Conservation (phyloP, 1,139 yeast genomes). For the Yamadazyma dushanensis region DNA sequence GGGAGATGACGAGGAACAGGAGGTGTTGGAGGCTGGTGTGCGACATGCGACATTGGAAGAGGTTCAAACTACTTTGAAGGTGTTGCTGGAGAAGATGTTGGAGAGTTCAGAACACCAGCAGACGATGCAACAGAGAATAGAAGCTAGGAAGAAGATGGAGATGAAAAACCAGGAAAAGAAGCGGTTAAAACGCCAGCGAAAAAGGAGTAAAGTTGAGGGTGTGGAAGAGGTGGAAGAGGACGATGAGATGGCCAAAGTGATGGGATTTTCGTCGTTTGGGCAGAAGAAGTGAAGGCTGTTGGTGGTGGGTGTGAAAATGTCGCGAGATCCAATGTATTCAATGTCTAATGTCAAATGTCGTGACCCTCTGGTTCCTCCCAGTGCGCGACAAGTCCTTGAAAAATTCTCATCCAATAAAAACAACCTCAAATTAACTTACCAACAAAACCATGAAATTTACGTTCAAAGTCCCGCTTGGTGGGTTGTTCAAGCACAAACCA, state of each 20-base stretch:
- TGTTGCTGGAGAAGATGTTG: constrained; percentile 24
- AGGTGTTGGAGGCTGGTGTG: constrained; percentile 31
- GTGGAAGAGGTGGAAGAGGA: not conserved
- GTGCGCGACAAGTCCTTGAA: not conserved
- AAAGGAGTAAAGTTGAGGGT: constrained; percentile 7
- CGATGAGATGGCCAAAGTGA: constrained; percentile 34
- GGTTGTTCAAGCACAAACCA: constrained; percentile 38
- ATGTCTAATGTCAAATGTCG: not conserved
- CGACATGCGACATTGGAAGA: constrained; percentile 32
- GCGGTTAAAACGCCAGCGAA: constrained; percentile 26
- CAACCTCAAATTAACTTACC: constrained; percentile 16
- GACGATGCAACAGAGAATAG: constrained; percentile 44
- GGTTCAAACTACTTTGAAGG: constrained; percentile 34
- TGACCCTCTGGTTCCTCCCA: not conserved
- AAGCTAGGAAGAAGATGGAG: constrained; percentile 41
- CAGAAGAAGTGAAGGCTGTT: not conserved
- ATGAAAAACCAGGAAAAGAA: constrained; percentile 24
- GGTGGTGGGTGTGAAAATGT: too few relatives aligned
- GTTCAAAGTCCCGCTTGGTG: constrained; percentile 43
- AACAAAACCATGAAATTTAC: constrained; percentile 37
- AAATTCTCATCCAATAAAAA: constrained; percentile 21
- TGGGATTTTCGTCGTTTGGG: constrained; percentile 51
- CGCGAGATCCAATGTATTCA: too few relatives aligned
- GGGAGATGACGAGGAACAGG: constrained; percentile 29
- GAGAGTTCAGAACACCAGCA: constrained; percentile 18